Base-by-base conservation (phyloP, 2,329 filamentous ascomycete genomes). In the Colletotrichum sp. region DNA sequence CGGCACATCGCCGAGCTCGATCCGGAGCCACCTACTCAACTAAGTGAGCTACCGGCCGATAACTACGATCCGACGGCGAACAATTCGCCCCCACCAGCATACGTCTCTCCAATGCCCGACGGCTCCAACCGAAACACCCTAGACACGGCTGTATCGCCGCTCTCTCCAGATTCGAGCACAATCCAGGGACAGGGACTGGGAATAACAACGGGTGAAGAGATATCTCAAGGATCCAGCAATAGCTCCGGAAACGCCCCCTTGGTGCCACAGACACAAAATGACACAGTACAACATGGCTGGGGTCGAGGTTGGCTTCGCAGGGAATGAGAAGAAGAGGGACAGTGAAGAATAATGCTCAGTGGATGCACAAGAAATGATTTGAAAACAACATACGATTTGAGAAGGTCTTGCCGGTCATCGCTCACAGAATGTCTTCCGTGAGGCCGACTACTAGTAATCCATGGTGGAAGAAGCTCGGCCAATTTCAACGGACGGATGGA, bases 31-130 rank as follows among this genome's bases (percentile, higher is more conserved):
- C 69, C 70, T 6, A 52, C 55, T 2, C 32, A 74, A 22, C 18
- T 76, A 2, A 65, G 70, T 30, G 74, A 76, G 44, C 70, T 76
- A 7, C 70, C 74, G 10, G 74, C 74, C 8, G 64, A 75, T 7
- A 62, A 75, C 15, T 69, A 75, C 59, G 73, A 73, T 4, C 64
- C 73, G 26, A 75, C 70, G 13, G 32, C 48, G 30, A 32, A 44
- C 28, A 16, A 32, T 7, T 39, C 70, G 22, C 74, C 70, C 8
- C 74, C 70, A 8, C 74, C 74, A 4, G 63, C 74, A 24, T 76
- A 76, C 8, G 57, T 73, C 3, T 75, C 73, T 8, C 70, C 73
- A 8, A 15, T 69, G 13, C 57, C 48, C 16, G 70, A 59, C 13
- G 32, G n/a, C 10, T 52, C 62, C 9, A 64, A 28, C n/a, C 16